Conservation (phyloP, 2,329 filamentous ascomycete genomes). For the Calonectria leucothoes region DNA sequence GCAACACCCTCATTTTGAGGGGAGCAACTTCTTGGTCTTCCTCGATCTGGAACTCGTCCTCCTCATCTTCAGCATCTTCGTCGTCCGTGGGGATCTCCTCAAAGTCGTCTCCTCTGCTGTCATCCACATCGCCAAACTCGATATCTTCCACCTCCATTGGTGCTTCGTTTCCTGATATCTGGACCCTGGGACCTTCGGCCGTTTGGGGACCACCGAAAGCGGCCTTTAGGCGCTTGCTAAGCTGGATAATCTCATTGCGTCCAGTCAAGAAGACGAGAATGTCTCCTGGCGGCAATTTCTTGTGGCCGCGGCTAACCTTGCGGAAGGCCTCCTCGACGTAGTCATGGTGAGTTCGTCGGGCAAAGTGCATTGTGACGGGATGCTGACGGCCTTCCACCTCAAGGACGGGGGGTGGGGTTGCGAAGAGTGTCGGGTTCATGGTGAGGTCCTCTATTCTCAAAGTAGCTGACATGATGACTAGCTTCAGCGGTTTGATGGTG, state of each 20-base stretch:
- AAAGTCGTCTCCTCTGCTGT: conserved; percentile 70
- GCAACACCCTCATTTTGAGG: conserved; percentile 86
- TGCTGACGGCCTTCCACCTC: conserved; percentile 94
- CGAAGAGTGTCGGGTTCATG: conserved; percentile 84
- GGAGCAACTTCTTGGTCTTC: conserved; percentile 70
- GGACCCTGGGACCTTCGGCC: conserved; percentile 73
- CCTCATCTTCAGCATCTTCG: conserved; percentile 64
- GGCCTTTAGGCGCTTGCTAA: conserved; percentile 83
- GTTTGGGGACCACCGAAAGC: conserved; percentile 70
- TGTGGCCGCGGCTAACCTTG: conserved; percentile 89
- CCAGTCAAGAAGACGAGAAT: conserved; percentile 96
- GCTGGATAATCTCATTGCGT: conserved; percentile 86
- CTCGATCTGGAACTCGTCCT: conserved; percentile 78
- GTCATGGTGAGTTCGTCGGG: conserved; percentile 83
- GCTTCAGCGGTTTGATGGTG: conserved; percentile 81
- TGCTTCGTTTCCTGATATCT: conserved; percentile 80
- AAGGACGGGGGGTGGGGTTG: conserved; percentile 81
- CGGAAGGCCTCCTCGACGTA: conserved; percentile 91
- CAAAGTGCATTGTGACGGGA: conserved; percentile 89
- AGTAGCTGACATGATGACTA: conserved; percentile 98
- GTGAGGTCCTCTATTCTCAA: conserved; percentile 91
- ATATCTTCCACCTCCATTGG: conserved; percentile 89
- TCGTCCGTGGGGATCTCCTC: conserved; percentile 70
- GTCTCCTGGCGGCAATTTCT: conserved; percentile 88
- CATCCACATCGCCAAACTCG: conserved; percentile 79